Conservation (phyloP, 306 rosid species). For the Begonia peltatifolia region DNA sequence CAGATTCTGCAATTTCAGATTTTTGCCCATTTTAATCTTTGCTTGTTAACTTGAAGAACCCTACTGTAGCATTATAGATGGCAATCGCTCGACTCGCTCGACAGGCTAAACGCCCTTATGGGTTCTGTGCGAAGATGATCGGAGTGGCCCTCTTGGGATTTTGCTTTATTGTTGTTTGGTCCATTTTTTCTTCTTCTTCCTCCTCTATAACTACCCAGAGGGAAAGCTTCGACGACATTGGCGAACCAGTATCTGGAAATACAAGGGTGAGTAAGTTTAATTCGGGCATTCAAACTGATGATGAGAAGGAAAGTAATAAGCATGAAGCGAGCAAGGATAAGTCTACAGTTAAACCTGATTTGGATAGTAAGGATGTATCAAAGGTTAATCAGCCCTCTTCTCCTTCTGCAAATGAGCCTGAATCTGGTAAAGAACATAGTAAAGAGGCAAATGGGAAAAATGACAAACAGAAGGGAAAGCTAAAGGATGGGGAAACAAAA, state of each 20-base stretch:
- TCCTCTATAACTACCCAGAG: conserved; percentile 47
- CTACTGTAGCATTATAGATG: conserved; percentile 25
- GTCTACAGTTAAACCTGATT: conserved; percentile 17
- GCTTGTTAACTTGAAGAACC: too few species aligned
- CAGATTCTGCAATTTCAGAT: too few species aligned
- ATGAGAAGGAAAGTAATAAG: conserved; percentile 13
- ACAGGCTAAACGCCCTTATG: conserved; percentile 63
- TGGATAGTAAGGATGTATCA: conserved; percentile 16
- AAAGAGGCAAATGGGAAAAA: conserved; percentile 26
- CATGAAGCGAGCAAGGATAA: conserved; percentile 10
- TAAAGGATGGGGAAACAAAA: conserved; percentile 12
- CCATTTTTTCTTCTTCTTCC: conserved; percentile 54
- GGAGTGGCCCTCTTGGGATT: conserved; percentile 65
- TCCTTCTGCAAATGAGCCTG: conserved; percentile 14
- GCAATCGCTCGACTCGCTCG: conserved; percentile 55
- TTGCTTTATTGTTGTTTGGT: conserved; percentile 75
- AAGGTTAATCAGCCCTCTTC: conserved; percentile 25
- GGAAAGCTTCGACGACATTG: conserved; percentile 83
- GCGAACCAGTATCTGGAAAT: conserved; percentile 34
- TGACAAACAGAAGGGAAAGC: conserved; percentile 18
- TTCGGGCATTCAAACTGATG: conserved; percentile 13
- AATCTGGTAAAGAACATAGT: conserved; percentile 21
- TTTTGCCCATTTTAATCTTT: too few species aligned
- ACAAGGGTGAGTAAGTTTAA: conserved; percentile 2
- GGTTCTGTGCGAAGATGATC: conserved; percentile 63